Conservation (phyloP, 352 stramenopile species). For the Phytophthora fragariae region DNA sequence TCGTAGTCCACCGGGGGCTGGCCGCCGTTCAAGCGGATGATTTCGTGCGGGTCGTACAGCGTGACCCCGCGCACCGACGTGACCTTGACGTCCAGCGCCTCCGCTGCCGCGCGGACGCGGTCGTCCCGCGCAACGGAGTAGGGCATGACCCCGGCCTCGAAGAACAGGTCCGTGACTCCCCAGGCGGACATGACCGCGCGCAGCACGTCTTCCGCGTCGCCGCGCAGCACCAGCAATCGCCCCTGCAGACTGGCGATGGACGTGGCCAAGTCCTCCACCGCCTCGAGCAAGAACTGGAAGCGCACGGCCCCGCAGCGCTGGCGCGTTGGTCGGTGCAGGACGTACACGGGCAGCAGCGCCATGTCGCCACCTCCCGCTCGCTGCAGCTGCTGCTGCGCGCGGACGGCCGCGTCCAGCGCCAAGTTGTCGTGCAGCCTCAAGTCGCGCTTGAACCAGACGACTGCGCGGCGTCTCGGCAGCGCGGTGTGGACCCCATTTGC, state of each 20-base stretch:
- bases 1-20: constrained; percentile 56
- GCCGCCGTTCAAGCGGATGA: constrained; percentile 60
- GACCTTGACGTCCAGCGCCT: constrained; percentile 46
- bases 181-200: constrained; percentile 58
- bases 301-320: constrained; percentile 70
- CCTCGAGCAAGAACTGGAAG: constrained; percentile 95
- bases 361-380: constrained; percentile 28
- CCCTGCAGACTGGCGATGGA: constrained; percentile 45
- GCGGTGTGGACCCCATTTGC: neutral
- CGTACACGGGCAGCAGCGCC: constrained; percentile 82
- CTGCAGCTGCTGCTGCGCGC: constrained; percentile 24
- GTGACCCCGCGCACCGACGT: constrained; percentile 50
- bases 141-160: constrained; percentile 63
- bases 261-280: constrained; percentile 76
- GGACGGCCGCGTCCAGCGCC: constrained; percentile 79
- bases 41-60: constrained; percentile 64
- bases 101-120: constrained; percentile 47
- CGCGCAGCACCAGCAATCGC: constrained; percentile 61
- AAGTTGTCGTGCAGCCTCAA: constrained; percentile 97
- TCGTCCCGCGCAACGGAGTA: constrained; percentile 59
- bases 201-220: constrained; percentile 67
- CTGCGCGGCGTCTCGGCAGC: constrained; percentile 42
- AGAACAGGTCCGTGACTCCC: constrained; percentile 76
- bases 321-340: constrained; percentile 81
- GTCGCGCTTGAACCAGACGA: constrained; percentile 95